Conservation (phyloP, 768 basidiomycete genomes). For the Podaxis sp. region DNA sequence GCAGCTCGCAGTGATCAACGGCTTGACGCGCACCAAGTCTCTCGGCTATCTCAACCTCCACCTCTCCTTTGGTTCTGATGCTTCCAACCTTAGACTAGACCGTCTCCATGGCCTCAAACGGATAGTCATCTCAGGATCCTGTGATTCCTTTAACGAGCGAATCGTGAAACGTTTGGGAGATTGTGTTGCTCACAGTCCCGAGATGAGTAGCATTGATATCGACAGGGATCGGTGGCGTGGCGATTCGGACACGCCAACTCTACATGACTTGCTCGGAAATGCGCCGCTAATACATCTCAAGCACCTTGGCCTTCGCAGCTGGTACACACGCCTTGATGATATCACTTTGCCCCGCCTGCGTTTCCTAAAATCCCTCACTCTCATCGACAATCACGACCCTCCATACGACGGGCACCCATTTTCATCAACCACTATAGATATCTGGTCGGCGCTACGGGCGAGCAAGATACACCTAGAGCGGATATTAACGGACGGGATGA, state of each 20-base stretch:
- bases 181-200: conserved; percentile 10
- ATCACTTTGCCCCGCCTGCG: conserved; percentile 8
- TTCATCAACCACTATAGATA: conserved; percentile 2
- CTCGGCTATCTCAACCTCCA: conserved; percentile 8
- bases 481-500: conserved; percentile 4
- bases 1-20: conserved; percentile 3
- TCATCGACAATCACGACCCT: neutral
- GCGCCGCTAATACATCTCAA: conserved; percentile 7
- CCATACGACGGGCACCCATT: neutral
- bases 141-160: neutral
- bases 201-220: conserved; percentile 11
- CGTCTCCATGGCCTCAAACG: conserved; percentile 7
- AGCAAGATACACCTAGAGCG: conserved; percentile 8
- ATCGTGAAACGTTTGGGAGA: conserved; percentile 8
- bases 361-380: conserved; percentile 7
- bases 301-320: conserved; percentile 7
- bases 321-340: conserved; percentile 5
- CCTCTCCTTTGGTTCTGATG: conserved; percentile 7
- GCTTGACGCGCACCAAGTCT: neutral
- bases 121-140: conserved; percentile 8
- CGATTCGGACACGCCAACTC: neutral
- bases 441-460: conserved; percentile 1
- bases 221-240: neutral
- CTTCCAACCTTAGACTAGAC: conserved; percentile 5
- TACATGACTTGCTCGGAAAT: conserved; percentile 1